Base-by-base conservation (phyloP, 1,284 basidiomycete species). In the Ceratobasidium sp. region DNA sequence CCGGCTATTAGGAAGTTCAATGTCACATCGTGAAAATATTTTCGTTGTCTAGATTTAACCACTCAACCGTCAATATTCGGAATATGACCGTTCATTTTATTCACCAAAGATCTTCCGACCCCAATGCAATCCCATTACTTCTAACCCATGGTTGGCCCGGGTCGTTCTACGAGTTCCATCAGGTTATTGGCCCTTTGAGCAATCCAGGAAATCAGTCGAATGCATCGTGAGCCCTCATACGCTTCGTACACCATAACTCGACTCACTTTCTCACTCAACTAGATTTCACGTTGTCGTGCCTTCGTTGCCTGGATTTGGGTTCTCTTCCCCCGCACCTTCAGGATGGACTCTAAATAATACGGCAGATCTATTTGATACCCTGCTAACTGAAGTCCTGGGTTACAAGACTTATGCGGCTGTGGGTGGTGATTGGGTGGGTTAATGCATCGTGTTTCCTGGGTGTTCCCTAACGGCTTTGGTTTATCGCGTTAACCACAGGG, bases 91-190 rank as follows among this genome's bases (percentile, higher is more conserved):
- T 71, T 19, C 70, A 71, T 39, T 71, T 71, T 52, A 62, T 71
- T 41, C 68, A 71, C 29, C 67, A 68, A 23, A 59, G 62, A n/a
- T 71, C 70, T 2, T 33, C 50, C 6, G 29, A 56, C 8, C 44
- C 57, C n/a, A 47, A 47, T 16, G 58, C 67, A 13, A 71, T 71
- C 14, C 70, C 70, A 11, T 25, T 71, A n/a, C 36, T 71, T 19
- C 33, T 71, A 14, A 71, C 57, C n/a, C 70, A 71, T 46, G 70
- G 70, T 6, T 71, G 70, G 70, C 70, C 70, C 1, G 70, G 70
- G 46, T 71, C 70, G 6, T 69, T 71, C 46, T 41, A 69, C 30
- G 70, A 71, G 59, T 71, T 62, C 25, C 23, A 58, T 2, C 42
- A 68, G 5, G 70, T 71, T 11, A 68, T 71, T n/a, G 50, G 29